A percentile compares a stretch with the other conserved stretches of the same genome.
phyloP scores from a whole-genome alignment of 768 basidiomycete species.

The Russula vinacea region DNA sequence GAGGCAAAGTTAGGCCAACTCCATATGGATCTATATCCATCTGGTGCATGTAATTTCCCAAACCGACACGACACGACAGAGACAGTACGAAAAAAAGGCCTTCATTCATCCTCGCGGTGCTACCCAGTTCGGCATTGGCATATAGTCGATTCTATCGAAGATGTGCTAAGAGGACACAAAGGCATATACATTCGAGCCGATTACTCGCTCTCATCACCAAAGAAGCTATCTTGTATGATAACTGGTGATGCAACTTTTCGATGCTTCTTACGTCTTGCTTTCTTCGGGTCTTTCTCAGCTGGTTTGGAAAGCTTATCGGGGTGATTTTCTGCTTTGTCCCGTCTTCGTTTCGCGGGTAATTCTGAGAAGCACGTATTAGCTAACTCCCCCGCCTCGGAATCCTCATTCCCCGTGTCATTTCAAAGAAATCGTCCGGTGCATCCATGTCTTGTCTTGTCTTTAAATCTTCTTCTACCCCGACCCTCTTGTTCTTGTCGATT shows the following conservation, averaged over 20 bases:
- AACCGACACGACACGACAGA: neutral
- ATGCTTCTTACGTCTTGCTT: slow-evolving; percentile 4
- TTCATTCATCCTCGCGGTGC: neutral
- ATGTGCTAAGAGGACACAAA: neutral
- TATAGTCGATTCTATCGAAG: neutral
- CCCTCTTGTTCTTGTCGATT: neutral
- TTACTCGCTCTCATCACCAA: slow-evolving; percentile 15
- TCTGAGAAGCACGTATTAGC: neutral
- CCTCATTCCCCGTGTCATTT: slow-evolving; percentile 26
- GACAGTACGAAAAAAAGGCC: neutral
- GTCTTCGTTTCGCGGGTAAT: slow-evolving; percentile 1
- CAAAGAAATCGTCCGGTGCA: slow-evolving; percentile 37
- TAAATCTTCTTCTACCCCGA: neutral
- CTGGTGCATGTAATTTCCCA: neutral
- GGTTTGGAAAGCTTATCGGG: neutral
- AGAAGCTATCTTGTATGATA: slow-evolving; percentile 9
- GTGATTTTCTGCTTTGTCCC: neutral
- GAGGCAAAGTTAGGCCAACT: slow-evolving; percentile 20
- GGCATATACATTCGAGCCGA: neutral
- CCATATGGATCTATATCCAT: neutral
- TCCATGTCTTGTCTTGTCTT: slow-evolving; percentile 19
- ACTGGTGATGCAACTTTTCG: neutral
- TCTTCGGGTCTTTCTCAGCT: neutral
- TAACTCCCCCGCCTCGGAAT: neutral
- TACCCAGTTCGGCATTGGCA: neutral